Conservation (phyloP, 306 rosid genomes). For the Astragalus membranaceus region DNA sequence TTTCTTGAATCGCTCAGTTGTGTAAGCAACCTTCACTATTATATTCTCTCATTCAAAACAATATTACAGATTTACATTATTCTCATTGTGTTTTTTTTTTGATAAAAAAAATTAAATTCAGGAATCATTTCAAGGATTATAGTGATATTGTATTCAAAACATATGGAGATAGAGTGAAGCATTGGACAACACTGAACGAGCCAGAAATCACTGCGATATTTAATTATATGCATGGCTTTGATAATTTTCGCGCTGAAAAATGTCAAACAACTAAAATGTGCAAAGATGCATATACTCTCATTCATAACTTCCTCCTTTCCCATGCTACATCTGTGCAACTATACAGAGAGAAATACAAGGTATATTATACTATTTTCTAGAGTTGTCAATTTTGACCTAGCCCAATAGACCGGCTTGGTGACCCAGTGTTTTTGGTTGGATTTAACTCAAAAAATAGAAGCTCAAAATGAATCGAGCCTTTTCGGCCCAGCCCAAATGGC, state of each 20-base stretch:
- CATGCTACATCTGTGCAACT: conserved; percentile 24
- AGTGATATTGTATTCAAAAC: conserved; percentile 21
- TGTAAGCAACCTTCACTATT: conserved; percentile 16
- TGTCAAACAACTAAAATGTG: neutral
- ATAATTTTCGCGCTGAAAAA: conserved; percentile 1
- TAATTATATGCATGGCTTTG: conserved; percentile 24
- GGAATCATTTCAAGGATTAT: conserved; percentile 29
- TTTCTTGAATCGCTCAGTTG: conserved; percentile 2
- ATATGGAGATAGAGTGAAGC: conserved; percentile 41
- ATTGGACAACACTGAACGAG: conserved; percentile 38
- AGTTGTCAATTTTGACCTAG: too few relatives aligned
- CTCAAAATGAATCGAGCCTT: too few relatives aligned
- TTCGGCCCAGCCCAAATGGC: too few relatives aligned
- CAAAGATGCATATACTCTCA: conserved; percentile 29
- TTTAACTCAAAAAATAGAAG: too few relatives aligned
- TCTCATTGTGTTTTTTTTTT: neutral
- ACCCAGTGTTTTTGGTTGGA: too few relatives aligned
- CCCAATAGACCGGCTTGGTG: too few relatives aligned
- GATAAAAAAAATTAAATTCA: neutral
- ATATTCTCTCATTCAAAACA: neutral
- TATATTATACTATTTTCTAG: neutral
- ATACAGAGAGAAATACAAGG: conserved; percentile 27
- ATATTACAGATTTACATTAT: neutral
- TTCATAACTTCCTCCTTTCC: conserved; percentile 31
- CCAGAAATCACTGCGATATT: conserved; percentile 2